Evolutionary conservation across 2,329 filamentous ascomycete genomes (phyloP).

Genomic region (Cryoendolithus antarcticus): DNA sequence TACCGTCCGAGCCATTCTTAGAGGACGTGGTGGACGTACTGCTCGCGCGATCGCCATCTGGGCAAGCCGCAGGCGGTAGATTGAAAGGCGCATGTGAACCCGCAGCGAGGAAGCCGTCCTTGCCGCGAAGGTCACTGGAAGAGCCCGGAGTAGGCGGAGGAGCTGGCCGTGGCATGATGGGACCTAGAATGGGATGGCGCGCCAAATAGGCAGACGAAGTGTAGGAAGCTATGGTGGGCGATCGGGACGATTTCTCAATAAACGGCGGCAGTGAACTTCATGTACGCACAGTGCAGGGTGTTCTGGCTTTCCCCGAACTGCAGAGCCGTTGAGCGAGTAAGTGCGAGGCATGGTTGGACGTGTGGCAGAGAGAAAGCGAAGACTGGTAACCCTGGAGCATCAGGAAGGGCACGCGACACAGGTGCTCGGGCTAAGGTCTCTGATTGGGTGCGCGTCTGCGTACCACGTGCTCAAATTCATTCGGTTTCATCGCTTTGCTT

Average conservation of each 20-base stretch:
- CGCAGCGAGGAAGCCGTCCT: conserved; percentile 44
- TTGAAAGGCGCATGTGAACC: conserved; percentile 42
- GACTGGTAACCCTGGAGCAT: too few species aligned
- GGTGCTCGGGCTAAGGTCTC: too few species aligned
- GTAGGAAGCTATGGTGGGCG: conserved; percentile 19
- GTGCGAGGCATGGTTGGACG: too few species aligned
- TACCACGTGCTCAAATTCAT: too few species aligned
- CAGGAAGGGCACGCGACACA: too few species aligned
- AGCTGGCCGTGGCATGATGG: conserved; percentile 50
- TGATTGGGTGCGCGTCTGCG: too few species aligned
- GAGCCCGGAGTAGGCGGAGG: conserved; percentile 67
- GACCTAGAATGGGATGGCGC: conserved; percentile 9
- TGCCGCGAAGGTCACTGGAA: conserved; percentile 65
- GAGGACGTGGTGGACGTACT: conserved; percentile 36
- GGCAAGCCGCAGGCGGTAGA: conserved; percentile 63
- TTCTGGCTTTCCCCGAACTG: too few species aligned
- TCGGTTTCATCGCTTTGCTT: too few species aligned
- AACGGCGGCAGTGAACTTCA: too few species aligned
- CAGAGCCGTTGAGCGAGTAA: too few species aligned
- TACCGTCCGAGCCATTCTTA: conserved; percentile 38
- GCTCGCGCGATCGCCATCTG: conserved; percentile 31
- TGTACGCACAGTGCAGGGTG: too few species aligned
- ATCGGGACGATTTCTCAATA: conserved; percentile 1
- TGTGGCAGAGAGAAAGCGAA: too few species aligned
- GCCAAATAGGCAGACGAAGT: conserved; percentile 16